Evolutionary conservation across 306 rosid genomes (phyloP).

Genomic region (Prunus davidiana): DNA sequence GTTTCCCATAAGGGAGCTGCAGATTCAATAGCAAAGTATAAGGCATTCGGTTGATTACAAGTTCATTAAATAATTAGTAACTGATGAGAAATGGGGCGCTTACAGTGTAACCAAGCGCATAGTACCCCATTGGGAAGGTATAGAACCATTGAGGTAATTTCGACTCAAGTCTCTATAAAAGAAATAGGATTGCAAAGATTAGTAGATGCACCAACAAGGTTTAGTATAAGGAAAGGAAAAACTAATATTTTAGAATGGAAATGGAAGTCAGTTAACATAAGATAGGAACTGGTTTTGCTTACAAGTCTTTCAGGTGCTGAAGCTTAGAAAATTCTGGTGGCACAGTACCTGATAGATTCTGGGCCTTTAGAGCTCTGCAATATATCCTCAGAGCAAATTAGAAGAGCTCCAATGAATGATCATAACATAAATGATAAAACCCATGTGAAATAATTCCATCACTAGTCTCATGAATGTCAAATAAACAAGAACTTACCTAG

Average conservation of each 20-base stretch:
- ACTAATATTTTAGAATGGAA: background rate
- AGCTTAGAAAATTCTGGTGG: conserved; percentile 86
- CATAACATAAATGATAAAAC: background rate
- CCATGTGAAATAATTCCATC: background rate
- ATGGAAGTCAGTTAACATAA: conserved; percentile 3
- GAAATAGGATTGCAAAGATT: conserved; percentile 16
- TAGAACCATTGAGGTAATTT: conserved; percentile 58
- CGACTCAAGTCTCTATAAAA: conserved; percentile 72
- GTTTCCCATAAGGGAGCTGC: conserved; percentile 91
- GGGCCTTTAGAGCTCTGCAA: conserved; percentile 71
- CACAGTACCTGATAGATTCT: conserved; percentile 67
- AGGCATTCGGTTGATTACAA: conserved; percentile 6
- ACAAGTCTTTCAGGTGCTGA: conserved; percentile 55
- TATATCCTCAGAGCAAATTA: conserved; percentile 1
- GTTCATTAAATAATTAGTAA: conserved; percentile 2
- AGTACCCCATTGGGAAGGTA: conserved; percentile 73
- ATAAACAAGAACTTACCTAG: background rate
- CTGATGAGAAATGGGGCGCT: conserved; percentile 27
- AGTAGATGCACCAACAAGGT: background rate
- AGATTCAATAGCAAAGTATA: conserved; percentile 22
- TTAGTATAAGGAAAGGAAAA: background rate
- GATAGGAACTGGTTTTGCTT: conserved; percentile 31
- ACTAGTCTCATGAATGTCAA: no score
- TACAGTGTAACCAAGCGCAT: conserved; percentile 69
- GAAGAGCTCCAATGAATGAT: background rate